Conservation (phyloP, 768 basidiomycete genomes). For the Suillus paluster region DNA sequence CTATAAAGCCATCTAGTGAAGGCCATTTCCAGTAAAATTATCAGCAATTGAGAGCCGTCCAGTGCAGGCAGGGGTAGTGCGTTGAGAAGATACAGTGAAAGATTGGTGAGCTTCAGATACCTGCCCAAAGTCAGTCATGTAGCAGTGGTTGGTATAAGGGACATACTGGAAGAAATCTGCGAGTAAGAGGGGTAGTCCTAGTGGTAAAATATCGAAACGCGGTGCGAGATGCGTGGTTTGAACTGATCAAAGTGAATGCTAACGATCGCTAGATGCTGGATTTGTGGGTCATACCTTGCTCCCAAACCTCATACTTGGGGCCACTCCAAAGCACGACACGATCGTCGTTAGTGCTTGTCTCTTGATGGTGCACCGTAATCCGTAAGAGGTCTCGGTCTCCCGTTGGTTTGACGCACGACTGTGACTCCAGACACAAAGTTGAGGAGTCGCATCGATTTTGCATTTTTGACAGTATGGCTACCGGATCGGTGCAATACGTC, state of each 20-base stretch:
- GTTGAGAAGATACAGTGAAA: conserved; percentile 85
- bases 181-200: conserved; percentile 42
- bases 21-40: conserved; percentile 30
- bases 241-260: neutral
- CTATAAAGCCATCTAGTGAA: conserved; percentile 4
- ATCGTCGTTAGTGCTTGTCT: conserved; percentile 14
- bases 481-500: conserved; percentile 60
- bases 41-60: conserved; percentile 71
- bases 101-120: conserved; percentile 64
- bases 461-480: conserved; percentile 47
- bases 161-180: conserved; percentile 61
- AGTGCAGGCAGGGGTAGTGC: conserved; percentile 72
- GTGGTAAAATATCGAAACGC: conserved; percentile 32
- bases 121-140: conserved; percentile 36
- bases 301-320: conserved; percentile 62
- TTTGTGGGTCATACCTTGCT: conserved; percentile 54
- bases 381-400: conserved; percentile 57
- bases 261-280: neutral
- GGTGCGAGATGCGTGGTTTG: conserved; percentile 1
- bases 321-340: conserved; percentile 76
- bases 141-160: neutral
- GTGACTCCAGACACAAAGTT: conserved; percentile 39
- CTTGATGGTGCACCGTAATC: conserved; percentile 44
- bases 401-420: conserved; percentile 59
- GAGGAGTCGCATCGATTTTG: conserved; percentile 45